phyloP scores from a whole-genome alignment of 2,329 filamentous ascomycete genomes.

The Clarireedia homoeocarpa region DNA sequence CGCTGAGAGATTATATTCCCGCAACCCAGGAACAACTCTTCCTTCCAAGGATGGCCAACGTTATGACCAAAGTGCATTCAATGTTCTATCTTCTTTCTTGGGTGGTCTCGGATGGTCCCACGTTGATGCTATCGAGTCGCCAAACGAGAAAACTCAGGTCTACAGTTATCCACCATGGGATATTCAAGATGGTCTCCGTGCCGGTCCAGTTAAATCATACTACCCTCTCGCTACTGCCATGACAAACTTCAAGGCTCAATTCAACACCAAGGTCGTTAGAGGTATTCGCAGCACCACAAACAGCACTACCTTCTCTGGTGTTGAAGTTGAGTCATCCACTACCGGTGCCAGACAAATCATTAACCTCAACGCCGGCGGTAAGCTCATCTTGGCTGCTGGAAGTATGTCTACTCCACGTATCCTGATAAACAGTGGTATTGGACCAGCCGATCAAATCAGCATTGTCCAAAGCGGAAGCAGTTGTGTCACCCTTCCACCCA shows the following conservation, averaged over 20 bases:
- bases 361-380: constrained; percentile 23
- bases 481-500: constrained; percentile 34
- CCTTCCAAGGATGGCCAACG: constrained; percentile 57
- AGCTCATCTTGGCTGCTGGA: constrained; percentile 20
- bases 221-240: constrained; percentile 51
- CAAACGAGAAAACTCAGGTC: constrained; percentile 55
- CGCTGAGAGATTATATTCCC: constrained; percentile 52
- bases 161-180: constrained; percentile 59
- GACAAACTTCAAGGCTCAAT: constrained; percentile 57
- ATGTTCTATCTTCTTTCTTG: constrained; percentile 43
- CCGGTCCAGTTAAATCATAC: constrained; percentile 63
- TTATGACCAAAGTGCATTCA: constrained; percentile 58
- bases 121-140: constrained; percentile 33
- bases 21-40: constrained; percentile 59
- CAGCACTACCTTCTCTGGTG: constrained; percentile 53
- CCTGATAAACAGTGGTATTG: constrained; percentile 27
- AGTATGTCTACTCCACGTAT: constrained; percentile 22
- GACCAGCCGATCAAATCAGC: constrained; percentile 31
- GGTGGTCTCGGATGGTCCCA: constrained; percentile 48
- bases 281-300: constrained; percentile 43
- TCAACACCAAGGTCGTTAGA: constrained; percentile 55
- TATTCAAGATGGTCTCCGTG: constrained; percentile 54
- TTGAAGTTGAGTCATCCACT: constrained; percentile 38
- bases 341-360: constrained; percentile 29
- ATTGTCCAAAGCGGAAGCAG: constrained; percentile 20